Evolutionary conservation across 2,329 filamentous ascomycete genomes (phyloP).

Genomic region (Aspergillus ochraceus): DNA sequence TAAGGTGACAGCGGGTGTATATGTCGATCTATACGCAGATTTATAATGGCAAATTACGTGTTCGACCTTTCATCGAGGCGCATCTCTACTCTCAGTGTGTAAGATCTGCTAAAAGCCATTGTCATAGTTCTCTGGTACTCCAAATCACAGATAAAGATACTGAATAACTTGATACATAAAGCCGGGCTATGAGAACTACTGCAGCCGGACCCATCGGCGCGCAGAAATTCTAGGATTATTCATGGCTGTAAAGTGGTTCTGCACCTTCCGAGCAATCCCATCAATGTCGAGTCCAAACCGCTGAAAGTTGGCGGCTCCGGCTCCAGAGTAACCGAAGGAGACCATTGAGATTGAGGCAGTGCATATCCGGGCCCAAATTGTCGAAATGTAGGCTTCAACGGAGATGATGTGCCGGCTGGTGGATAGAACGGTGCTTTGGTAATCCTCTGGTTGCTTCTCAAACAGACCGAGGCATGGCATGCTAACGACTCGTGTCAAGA

Average conservation of each 20-base stretch:
- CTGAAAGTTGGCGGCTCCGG: not conserved
- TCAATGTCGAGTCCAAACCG: not conserved
- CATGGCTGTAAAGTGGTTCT: not conserved
- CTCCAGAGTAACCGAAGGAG: not conserved
- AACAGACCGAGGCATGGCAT: slow-evolving; percentile 55
- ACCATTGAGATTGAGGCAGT: not conserved
- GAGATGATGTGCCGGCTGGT: not conserved
- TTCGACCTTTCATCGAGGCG: too few species aligned
- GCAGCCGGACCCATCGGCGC: not conserved
- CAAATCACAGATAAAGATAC: too few species aligned
- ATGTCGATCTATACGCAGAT: too few species aligned
- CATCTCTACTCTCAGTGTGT: too few species aligned
- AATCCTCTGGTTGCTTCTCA: slow-evolving; percentile 47
- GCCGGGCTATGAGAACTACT: not conserved
- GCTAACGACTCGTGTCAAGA: slow-evolving; percentile 49
- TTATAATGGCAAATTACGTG: too few species aligned
- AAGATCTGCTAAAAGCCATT: too few species aligned
- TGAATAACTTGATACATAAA: too few species aligned
- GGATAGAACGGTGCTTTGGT: slow-evolving; percentile 44
- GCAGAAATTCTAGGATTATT: not conserved
- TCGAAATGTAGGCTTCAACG: not conserved
- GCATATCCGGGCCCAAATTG: not conserved
- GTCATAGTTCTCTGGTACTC: too few species aligned
- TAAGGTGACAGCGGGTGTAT: too few species aligned
- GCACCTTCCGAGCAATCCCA: not conserved